Percentiles rank a stretch among this genome's conserved stretches.
These are phyloP conservation scores for Globisporangium camurandrum DNA, from an alignment of 352 stramenopile genomes.

Conservation along the genomic window DNA sequence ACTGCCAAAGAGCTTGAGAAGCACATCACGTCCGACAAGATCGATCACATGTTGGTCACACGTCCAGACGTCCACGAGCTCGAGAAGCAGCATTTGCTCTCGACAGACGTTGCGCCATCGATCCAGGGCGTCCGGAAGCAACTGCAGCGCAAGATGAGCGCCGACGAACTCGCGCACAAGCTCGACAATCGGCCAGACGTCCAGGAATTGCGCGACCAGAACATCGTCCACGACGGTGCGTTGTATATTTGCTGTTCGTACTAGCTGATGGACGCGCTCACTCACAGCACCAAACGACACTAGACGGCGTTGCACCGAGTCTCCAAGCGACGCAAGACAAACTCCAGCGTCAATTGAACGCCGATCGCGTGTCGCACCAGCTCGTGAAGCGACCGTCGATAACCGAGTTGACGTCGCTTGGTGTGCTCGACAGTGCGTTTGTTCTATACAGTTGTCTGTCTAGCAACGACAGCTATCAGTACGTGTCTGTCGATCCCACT, in stretches of 20 bases:
- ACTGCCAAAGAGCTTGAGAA: constrained; percentile 43
- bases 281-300: not conserved
- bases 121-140: constrained; percentile 71
- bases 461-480: not conserved
- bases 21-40: constrained; percentile 51
- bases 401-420: constrained; percentile 43
- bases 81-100: constrained; percentile 50
- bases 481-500: not conserved
- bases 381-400: constrained; percentile 65
- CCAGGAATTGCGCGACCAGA: constrained; percentile 61
- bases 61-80: constrained; percentile 53
- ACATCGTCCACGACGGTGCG: constrained; percentile 54
- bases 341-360: constrained; percentile 63
- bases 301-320: constrained; percentile 59
- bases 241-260: not conserved
- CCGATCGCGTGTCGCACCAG: constrained; percentile 66
- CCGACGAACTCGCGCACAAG: constrained; percentile 59
- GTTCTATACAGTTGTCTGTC: not conserved
- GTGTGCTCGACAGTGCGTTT: constrained; percentile 44
- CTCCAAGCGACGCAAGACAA: constrained; percentile 77
- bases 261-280: not conserved
- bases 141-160: constrained; percentile 65
- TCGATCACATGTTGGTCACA: constrained; percentile 51
- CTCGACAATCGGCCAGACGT: constrained; percentile 66
- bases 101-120: constrained; percentile 38